Evolutionary conservation across 2,329 filamentous ascomycete species (phyloP), one percentile per base, ranked within the genome.

Genomic region (Pseudogymnoascus sp.): DNA sequence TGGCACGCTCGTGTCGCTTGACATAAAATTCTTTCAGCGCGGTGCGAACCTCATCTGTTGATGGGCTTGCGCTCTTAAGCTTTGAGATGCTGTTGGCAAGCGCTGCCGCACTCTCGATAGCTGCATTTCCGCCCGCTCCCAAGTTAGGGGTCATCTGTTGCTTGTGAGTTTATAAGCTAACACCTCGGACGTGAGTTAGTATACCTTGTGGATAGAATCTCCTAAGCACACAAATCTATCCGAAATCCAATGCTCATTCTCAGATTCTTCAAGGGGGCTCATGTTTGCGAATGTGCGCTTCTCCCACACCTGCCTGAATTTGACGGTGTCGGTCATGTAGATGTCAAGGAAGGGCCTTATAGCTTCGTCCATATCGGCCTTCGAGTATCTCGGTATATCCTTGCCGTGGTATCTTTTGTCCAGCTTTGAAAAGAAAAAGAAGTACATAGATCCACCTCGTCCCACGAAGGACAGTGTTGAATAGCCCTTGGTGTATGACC

Each of bases 61-160:
- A 19, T 42, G 44, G 13, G 61, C 4, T 62, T 50, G 47, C 4
- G 21, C 31, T 11, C 61, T 62, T 62, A 31, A 62, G 19, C 10
- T 56, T 56, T 33, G 50, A 56, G 50, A 56, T 33, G 29, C 50
- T 56, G 47, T 74, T 76, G 10, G 74, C 70, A 3, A 77, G 66
- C 8, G 68, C 68, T 4, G 75, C 76, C 2, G 72, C 75, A 61
- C 71, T 72, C 65, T 79, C 76, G 14, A 78, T 76, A 1, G 75
- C 75, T 63, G 68, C 70, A 65, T 78, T 78, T 14, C 74, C 76
- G 0, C 76, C 76, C 68, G 77, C 75, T 7, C 76, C 76, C 14
- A 69, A 61, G 38, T 74, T 74, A 3, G 69, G 68, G 6, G 72
- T 72, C 26, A 35, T 35, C 53, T 61, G 65, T 11, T 56, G 16